A percentile compares a stretch with the other conserved stretches of the same genome.
Conservation (phyloP, 2,329 filamentous ascomycete genomes). For the Claviceps monticola region DNA sequence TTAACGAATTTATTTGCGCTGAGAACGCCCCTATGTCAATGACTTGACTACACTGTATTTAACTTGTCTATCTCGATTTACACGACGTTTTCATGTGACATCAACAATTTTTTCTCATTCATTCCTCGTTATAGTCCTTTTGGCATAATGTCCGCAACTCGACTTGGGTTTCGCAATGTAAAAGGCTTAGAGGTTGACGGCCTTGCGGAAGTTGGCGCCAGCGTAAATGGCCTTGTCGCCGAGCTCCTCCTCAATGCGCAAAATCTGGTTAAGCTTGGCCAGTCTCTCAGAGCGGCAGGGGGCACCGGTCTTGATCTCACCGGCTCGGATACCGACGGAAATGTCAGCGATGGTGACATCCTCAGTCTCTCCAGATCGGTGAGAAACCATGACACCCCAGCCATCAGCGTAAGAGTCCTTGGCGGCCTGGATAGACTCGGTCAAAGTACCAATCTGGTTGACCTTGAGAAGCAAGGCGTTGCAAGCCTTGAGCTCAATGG, state of each 20-base stretch:
- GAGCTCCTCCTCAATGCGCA: conserved; percentile 98
- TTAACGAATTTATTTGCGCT: no score
- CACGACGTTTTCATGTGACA: not conserved
- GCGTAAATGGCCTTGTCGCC: conserved; percentile 84
- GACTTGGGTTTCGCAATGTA: not conserved
- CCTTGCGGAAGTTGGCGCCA: conserved; percentile 79
- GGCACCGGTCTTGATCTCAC: conserved; percentile 98
- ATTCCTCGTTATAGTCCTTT: conserved; percentile 1
- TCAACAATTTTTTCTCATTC: not conserved
- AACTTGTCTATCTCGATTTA: not conserved
- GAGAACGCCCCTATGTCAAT: no score
- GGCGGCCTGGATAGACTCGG: conserved; percentile 96
- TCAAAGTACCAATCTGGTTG: conserved; percentile 99
- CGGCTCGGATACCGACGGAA: conserved; percentile 86
- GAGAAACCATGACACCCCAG: conserved; percentile 99
- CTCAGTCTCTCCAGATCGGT: conserved; percentile 98
- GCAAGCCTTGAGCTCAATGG: conserved; percentile 97
- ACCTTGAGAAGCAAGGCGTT: conserved; percentile 98
- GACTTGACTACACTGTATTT: not conserved
- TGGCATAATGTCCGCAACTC: not conserved
- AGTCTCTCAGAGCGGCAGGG: conserved; percentile 94
- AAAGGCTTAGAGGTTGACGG: conserved; percentile 67
- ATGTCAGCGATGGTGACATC: conserved; percentile 99
- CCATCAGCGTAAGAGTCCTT: conserved; percentile 93
- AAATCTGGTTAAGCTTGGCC: conserved; percentile 99